Evolutionary conservation across 2,329 filamentous ascomycete species (phyloP).

Genomic region (Aschersonia sp.): DNA sequence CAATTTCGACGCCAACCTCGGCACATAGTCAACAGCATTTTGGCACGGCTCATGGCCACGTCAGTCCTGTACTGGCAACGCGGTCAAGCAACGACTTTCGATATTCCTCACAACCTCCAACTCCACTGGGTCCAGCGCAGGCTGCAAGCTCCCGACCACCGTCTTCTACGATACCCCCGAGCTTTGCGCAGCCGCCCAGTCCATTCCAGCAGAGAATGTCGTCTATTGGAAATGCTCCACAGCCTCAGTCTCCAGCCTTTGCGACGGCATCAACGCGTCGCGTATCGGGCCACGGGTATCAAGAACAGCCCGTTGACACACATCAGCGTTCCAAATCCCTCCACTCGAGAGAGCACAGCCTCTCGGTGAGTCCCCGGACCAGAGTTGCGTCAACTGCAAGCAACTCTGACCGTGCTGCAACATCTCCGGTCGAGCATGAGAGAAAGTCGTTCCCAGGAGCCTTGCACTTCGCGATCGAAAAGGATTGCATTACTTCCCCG

Average conservation of each 20-base stretch:
- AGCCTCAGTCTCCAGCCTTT: slow-evolving; percentile 17
- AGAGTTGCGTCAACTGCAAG: slow-evolving; percentile 38
- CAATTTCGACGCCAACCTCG: slow-evolving; percentile 46
- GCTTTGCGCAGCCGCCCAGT: slow-evolving; percentile 37
- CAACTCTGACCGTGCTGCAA: slow-evolving; percentile 18
- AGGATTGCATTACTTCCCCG: slow-evolving; percentile 19
- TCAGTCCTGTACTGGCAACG: slow-evolving; percentile 34
- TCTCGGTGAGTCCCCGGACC: slow-evolving; percentile 71
- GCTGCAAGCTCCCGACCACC: slow-evolving; percentile 17
- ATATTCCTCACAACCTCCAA: slow-evolving; percentile 38
- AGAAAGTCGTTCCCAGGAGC: slow-evolving; percentile 8
- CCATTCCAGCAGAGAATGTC: slow-evolving; percentile 41
- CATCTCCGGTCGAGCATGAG: slow-evolving; percentile 12
- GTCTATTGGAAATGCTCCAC: slow-evolving; percentile 14
- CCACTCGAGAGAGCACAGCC: slow-evolving; percentile 52
- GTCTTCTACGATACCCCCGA: slow-evolving; percentile 23
- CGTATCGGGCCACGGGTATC: slow-evolving; percentile 23
- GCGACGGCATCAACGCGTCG: slow-evolving; percentile 9
- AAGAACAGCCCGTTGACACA: slow-evolving; percentile 27
- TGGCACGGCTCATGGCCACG: slow-evolving; percentile 33
- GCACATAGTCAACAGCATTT: slow-evolving; percentile 44
- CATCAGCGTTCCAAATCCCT: slow-evolving; percentile 37
- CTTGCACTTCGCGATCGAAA: slow-evolving; percentile 15
- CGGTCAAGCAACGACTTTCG: slow-evolving; percentile 28
- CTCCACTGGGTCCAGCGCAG: slow-evolving; percentile 37